Evolutionary conservation across 2,329 filamentous ascomycete species (phyloP), one percentile per base, ranked within the genome.

Genomic region (Talaromyces sp.): DNA sequence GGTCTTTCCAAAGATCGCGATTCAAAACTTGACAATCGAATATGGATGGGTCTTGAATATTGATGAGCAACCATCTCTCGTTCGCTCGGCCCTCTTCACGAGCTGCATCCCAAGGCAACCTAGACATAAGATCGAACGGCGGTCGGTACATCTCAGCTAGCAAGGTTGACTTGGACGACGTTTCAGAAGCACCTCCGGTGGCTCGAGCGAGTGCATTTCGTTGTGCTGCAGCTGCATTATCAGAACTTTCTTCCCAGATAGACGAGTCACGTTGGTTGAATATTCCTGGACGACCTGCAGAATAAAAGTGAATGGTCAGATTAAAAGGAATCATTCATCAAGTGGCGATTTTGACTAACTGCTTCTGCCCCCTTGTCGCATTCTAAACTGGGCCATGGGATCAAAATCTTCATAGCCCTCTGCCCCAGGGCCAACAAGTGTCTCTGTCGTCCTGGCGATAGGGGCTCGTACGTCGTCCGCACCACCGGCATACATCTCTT

Each of bases 21-120:
- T 99, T 99, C 19, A 99, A 82, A 2, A 91, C 86, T 76, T 99
- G 95, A 77, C 95, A 99, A 77, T 95, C 91, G 77, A 99, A 99
- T 72, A 97, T 89, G 40, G 91, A 91, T 69, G 91, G 88, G 75
- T 99, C 93, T 78, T 99, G 95, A 17, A 99, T 88, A 75, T 99
- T 98, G 68, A 97, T 92, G 70, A 99, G 79, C 58, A 99, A 86
- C 95, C 95, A 99, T 77, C 96, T 97, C 82, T 92, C 89, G 31
- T 89, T 85, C 54, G 93, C 91, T 75, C 95, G 96, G 67, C 94
- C 95, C 71, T 93, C 84, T 17, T 93, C 87, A 63, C 95, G 88
- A 15, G 92, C 95, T 65, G 89, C 85, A 69, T 97, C 92, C 89
- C 92, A 97, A n/a, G 87, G 81, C 36, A 92, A 78, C 38, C 87